These are phyloP conservation scores for Solanum medicagineum DNA, from an alignment of 257 asterid species.

Conservation along the genomic window DNA sequence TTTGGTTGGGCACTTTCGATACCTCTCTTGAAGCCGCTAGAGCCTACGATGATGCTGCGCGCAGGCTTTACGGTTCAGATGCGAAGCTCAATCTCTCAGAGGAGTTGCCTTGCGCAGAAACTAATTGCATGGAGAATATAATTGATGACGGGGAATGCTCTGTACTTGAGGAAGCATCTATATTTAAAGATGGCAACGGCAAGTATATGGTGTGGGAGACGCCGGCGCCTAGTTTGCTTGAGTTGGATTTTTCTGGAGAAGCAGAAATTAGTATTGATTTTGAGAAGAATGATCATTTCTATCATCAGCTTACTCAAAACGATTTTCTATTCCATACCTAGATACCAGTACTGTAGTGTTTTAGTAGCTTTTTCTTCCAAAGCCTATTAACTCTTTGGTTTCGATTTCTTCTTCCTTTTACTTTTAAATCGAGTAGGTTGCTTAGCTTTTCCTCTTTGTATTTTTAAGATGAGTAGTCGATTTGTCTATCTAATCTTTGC, in stretches of 20 bases:
- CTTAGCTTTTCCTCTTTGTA: not conserved
- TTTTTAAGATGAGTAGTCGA: not conserved
- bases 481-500: not conserved
- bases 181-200: conserved; percentile 21
- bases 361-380: not conserved
- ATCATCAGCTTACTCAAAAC: not conserved
- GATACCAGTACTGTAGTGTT: not conserved
- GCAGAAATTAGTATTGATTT: not conserved
- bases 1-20: conserved; percentile 74
- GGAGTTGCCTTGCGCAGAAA: not conserved
- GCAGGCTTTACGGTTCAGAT: conserved; percentile 32
- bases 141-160: conserved; percentile 3
- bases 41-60: conserved; percentile 66
- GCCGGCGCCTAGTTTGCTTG: conserved; percentile 52
- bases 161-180: conserved; percentile 36
- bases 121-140: not conserved
- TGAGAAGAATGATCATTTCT: not conserved
- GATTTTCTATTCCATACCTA: not conserved
- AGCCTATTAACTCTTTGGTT: too few species aligned
- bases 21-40: conserved; percentile 60
- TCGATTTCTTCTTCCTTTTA: not conserved
- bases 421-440: not conserved
- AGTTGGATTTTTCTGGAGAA: conserved; percentile 21
- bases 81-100: conserved; percentile 50
- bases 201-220: conserved; percentile 27